Conservation (phyloP, 139 green algal species). For the Chlamydomonas asymmetrica region DNA sequence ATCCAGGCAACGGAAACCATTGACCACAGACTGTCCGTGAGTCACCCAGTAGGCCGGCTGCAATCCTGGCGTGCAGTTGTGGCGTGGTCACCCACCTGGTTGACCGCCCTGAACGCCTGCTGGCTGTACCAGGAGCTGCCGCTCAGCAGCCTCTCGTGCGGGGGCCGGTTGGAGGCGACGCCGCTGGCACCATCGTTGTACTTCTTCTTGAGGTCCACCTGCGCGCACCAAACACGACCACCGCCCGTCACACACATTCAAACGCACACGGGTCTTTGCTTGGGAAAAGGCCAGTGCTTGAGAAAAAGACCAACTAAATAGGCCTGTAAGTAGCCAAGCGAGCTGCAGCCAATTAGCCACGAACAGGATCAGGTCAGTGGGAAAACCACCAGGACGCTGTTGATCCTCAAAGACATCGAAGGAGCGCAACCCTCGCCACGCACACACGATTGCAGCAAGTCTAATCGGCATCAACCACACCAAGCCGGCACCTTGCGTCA, state of each 20-base stretch:
- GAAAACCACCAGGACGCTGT: neutral
- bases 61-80: neutral
- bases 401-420: too few relatives aligned
- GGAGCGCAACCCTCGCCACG: too few relatives aligned
- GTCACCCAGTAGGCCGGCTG: constrained; percentile 3
- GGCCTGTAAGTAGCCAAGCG: neutral
- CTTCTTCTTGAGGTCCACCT: constrained; percentile 81
- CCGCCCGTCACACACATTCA: neutral
- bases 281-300: neutral
- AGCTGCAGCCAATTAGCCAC: neutral
- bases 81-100: constrained; percentile 67
- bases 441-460: too few relatives aligned
- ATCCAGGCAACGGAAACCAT: neutral
- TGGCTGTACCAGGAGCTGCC: constrained; percentile 88
- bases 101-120: constrained; percentile 92
- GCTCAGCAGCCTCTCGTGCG: constrained; percentile 28
- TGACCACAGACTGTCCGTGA: neutral
- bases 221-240: too few relatives aligned
- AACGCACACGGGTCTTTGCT: neutral
- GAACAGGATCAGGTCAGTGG: neutral
- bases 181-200: constrained; percentile 64
- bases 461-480: neutral
- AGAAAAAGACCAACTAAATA: neutral
- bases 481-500: neutral
- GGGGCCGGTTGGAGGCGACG: neutral